Evolutionary conservation across 768 basidiomycete genomes (phyloP).

Genomic region (Cystobasidium onofrii): DNA sequence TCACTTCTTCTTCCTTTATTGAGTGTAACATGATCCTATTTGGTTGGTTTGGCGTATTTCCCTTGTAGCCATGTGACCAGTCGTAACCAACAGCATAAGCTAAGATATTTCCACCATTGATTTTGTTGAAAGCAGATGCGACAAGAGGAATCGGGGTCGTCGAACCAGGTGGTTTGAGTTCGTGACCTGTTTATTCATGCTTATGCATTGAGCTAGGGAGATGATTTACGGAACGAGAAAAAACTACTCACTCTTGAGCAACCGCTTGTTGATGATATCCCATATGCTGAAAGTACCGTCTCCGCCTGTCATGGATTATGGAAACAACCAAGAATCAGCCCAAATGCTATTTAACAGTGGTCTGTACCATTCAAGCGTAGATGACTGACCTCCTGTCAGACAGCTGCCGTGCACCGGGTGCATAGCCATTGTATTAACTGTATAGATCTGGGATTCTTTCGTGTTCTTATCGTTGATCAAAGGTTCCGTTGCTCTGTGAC

Average conservation of each 20-base stretch:
- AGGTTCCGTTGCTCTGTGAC: conserved; percentile 14
- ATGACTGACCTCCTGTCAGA: conserved; percentile 45
- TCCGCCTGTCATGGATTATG: background rate
- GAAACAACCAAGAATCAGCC: no score
- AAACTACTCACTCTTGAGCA: conserved; percentile 6
- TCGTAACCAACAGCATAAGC: conserved; percentile 39
- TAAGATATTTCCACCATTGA: conserved; percentile 35
- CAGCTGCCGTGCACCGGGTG: conserved; percentile 62
- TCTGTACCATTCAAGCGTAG: background rate
- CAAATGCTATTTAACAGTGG: no score
- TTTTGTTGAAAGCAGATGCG: conserved; percentile 35
- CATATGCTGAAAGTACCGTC: conserved; percentile 11
- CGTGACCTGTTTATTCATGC: background rate
- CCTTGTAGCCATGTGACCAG: conserved; percentile 39
- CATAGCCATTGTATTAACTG: conserved; percentile 79
- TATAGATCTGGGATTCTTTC: conserved; percentile 49
- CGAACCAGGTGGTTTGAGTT: background rate
- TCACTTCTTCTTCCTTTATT: conserved; percentile 51
- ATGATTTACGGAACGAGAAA: background rate
- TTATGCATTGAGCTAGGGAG: background rate
- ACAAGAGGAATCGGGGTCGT: conserved; percentile 16
- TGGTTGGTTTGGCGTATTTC: conserved; percentile 42
- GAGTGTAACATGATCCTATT: conserved; percentile 78
- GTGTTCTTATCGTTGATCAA: background rate
- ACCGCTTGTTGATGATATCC: conserved; percentile 8